phyloP scores from a whole-genome alignment of 176 grass and related monocot species.

The Chloris gayana region DNA sequence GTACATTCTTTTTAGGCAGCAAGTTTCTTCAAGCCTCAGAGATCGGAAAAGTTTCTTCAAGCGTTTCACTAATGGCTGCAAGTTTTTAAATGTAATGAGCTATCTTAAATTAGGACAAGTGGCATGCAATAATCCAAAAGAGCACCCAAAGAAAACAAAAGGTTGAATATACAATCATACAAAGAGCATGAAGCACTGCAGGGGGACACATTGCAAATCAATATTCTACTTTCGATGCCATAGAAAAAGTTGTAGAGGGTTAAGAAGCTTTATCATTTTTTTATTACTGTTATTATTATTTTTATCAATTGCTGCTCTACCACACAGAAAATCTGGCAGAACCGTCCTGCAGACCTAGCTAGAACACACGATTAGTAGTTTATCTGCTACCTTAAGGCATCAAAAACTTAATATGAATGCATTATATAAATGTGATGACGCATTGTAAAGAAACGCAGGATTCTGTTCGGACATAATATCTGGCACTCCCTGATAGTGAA shows the following conservation, averaged over 20 bases:
- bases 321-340: background rate
- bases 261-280: background rate
- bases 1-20: constrained; percentile 62
- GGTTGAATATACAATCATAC: background rate
- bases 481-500: background rate
- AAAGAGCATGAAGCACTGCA: background rate
- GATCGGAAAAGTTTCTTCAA: constrained; percentile 82
- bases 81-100: constrained; percentile 19
- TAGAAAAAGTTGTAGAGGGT: background rate
- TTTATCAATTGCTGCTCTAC: background rate
- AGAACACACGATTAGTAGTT: background rate
- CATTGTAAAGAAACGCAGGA: background rate
- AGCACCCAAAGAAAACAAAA: background rate
- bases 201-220: background rate
- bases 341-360: background rate
- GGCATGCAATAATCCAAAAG: background rate
- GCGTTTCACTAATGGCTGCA: constrained; percentile 73
- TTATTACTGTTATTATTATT: background rate
- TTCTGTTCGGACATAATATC: background rate
- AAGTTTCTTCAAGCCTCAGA: constrained; percentile 84
- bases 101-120: background rate
- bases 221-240: constrained; percentile 7
- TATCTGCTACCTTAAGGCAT: background rate
- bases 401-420: background rate
- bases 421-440: background rate